Evolutionary conservation across 2,329 filamentous ascomycete genomes (phyloP).

Genomic region (Fusarium citri): DNA sequence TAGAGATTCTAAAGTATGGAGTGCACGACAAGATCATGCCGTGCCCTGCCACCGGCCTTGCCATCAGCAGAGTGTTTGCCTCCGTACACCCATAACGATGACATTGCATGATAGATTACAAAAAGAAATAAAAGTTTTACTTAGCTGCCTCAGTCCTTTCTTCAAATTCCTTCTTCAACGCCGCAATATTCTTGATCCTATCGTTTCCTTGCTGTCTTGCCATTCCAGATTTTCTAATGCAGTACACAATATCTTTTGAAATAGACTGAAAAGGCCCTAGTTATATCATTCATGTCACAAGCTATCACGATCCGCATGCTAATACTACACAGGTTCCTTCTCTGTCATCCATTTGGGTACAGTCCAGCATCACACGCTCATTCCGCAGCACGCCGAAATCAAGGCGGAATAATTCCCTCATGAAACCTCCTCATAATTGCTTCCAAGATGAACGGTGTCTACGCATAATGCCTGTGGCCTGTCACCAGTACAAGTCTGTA

Average conservation of each 20-base stretch:
- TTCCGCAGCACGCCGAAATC: not conserved
- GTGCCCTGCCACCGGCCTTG: slow-evolving; percentile 60
- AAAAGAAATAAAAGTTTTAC: not conserved
- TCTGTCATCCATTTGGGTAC: not conserved
- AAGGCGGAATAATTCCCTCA: not conserved
- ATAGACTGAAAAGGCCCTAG: not conserved
- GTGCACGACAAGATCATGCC: slow-evolving; percentile 65
- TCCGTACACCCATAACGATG: not conserved
- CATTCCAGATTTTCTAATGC: not conserved
- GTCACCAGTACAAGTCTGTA: not conserved
- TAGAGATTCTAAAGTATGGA: slow-evolving; percentile 63
- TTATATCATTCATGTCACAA: not conserved
- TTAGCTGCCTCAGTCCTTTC: not conserved
- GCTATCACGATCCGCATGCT: not conserved
- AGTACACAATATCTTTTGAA: not conserved
- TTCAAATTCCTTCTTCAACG: not conserved
- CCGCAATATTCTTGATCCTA: not conserved
- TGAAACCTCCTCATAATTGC: not conserved
- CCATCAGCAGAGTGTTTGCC: slow-evolving; percentile 49
- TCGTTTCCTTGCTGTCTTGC: not conserved
- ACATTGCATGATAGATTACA: not conserved
- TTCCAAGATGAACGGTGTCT: not conserved
- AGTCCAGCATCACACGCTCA: not conserved
- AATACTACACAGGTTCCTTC: not conserved
- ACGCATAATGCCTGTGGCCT: not conserved